Conservation (phyloP, 192 early-diverging fungal species). For the Coemansia sp. region DNA sequence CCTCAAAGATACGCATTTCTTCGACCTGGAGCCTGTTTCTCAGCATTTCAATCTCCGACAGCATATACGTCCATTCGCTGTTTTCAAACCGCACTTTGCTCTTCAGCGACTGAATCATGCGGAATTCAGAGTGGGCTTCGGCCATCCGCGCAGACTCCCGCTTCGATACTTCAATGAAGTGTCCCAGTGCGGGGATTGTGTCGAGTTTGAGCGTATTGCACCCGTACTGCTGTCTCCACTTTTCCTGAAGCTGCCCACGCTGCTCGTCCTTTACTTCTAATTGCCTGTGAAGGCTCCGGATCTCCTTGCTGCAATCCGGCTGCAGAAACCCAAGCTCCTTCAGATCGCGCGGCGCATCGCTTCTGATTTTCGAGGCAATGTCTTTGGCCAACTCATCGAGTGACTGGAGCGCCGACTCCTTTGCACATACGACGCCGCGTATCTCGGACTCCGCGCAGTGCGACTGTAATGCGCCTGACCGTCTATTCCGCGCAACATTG, state of each 20-base stretch:
- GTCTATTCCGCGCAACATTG: background rate
- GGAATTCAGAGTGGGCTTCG: slow-evolving; percentile 20
- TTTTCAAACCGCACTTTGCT: slow-evolving; percentile 59
- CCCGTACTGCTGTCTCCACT: slow-evolving; percentile 31
- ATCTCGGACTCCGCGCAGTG: slow-evolving; percentile 6
- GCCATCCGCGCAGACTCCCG: slow-evolving; percentile 46
- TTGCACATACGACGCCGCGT: slow-evolving; percentile 18
- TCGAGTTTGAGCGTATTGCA: slow-evolving; percentile 49
- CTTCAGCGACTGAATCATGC: slow-evolving; percentile 55
- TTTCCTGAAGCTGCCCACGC: slow-evolving; percentile 40
- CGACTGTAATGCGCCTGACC: background rate
- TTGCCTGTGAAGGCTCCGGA: slow-evolving; percentile 44
- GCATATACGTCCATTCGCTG: slow-evolving; percentile 60
- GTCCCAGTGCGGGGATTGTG: slow-evolving; percentile 42
- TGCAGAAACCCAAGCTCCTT: slow-evolving; percentile 58
- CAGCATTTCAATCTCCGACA: slow-evolving; percentile 56
- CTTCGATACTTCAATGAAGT: slow-evolving; percentile 59
- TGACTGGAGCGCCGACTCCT: slow-evolving; percentile 46
- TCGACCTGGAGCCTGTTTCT: slow-evolving; percentile 48
- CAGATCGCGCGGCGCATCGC: slow-evolving; percentile 45
- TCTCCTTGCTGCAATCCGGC: slow-evolving; percentile 35
- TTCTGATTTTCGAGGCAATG: slow-evolving; percentile 53
- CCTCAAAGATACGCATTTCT: slow-evolving; percentile 59
- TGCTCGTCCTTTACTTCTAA: slow-evolving; percentile 50
- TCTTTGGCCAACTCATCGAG: slow-evolving; percentile 38